Percentiles rank a stretch among this genome's conserved stretches.
Evolutionary conservation across 1,284 basidiomycete species (phyloP).

Genomic region (Filobasidium uniguttulatum): DNA sequence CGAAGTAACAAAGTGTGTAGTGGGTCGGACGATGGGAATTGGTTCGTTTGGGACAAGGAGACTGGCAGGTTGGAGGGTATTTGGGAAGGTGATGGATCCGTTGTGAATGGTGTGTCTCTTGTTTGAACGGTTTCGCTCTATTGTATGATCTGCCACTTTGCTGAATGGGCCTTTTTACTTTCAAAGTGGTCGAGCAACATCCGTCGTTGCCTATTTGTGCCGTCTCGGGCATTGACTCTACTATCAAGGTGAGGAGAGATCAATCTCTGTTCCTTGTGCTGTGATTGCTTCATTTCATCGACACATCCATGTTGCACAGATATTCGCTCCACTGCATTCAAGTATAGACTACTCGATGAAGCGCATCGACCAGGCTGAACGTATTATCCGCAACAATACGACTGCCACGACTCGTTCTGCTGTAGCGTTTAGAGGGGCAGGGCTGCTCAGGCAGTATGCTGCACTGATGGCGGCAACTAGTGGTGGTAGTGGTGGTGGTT

Average conservation of each 20-base stretch:
- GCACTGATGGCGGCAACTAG: too few species aligned
- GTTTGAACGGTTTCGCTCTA: neutral
- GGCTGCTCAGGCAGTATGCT: too few species aligned
- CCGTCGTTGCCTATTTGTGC: conserved; percentile 65
- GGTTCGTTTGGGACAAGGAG: conserved; percentile 65
- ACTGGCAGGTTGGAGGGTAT: conserved; percentile 55
- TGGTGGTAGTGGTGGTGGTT: too few species aligned
- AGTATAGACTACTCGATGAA: too few species aligned
- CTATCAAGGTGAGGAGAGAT: conserved; percentile 53
- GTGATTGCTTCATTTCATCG: too few species aligned
- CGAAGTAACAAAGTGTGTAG: conserved; percentile 63
- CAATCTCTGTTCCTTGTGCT: neutral
- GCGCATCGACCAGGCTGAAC: too few species aligned
- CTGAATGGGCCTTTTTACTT: neutral
- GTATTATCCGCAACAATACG: too few species aligned
- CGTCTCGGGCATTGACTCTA: conserved; percentile 75
- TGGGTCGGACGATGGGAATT: conserved; percentile 72
- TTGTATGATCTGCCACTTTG: neutral
- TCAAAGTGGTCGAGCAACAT: conserved; percentile 42
- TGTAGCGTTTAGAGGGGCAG: too few species aligned
- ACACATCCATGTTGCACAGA: too few species aligned
- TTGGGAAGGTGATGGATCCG: conserved; percentile 63
- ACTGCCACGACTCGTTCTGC: too few species aligned
- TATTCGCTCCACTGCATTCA: neutral
- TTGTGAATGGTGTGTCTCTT: conserved; percentile 51